Conservation (phyloP, 75 land plant genomes). For the Larix kaempferi region DNA sequence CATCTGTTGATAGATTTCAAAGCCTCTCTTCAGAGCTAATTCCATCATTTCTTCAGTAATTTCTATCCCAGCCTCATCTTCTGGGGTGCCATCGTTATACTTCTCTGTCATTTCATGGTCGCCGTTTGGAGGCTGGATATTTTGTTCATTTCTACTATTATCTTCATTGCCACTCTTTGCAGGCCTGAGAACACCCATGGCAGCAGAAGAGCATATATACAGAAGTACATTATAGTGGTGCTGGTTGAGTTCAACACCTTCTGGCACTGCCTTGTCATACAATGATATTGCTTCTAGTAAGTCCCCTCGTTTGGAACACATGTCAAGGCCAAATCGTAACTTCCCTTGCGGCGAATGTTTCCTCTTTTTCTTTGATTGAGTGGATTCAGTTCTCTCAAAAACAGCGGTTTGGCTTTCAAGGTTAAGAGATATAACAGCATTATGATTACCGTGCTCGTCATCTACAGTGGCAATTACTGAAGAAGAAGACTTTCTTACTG, state of each 20-base stretch:
- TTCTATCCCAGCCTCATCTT: background rate
- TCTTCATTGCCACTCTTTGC: slow-evolving; percentile 22
- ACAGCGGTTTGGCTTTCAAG: too few species aligned
- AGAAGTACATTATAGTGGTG: slow-evolving; percentile 81
- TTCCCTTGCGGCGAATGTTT: slow-evolving; percentile 42
- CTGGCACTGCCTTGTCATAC: slow-evolving; percentile 52
- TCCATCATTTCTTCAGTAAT: slow-evolving; percentile 17
- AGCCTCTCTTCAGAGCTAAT: slow-evolving; percentile 42
- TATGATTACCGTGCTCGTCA: too few species aligned
- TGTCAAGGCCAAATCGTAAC: slow-evolving; percentile 57
- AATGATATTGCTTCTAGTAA: slow-evolving; percentile 61
- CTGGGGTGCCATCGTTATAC: background rate
- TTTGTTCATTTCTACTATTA: slow-evolving; percentile 4
- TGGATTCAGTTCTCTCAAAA: too few species aligned
- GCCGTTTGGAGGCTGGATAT: background rate
- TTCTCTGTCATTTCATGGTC: background rate
- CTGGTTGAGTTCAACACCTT: slow-evolving; percentile 32
- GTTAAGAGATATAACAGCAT: too few species aligned
- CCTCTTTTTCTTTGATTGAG: slow-evolving; percentile 22
- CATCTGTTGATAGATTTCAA: slow-evolving; percentile 70
- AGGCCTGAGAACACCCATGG: slow-evolving; percentile 16
- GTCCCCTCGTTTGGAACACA: slow-evolving; percentile 76
- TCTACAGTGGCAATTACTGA: too few species aligned
- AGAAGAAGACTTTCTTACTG: too few species aligned
- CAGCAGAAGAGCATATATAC: slow-evolving; percentile 69